These are phyloP conservation scores for Tulasnella sp. DNA, from an alignment of 768 basidiomycete genomes.

Conservation along the genomic window DNA sequence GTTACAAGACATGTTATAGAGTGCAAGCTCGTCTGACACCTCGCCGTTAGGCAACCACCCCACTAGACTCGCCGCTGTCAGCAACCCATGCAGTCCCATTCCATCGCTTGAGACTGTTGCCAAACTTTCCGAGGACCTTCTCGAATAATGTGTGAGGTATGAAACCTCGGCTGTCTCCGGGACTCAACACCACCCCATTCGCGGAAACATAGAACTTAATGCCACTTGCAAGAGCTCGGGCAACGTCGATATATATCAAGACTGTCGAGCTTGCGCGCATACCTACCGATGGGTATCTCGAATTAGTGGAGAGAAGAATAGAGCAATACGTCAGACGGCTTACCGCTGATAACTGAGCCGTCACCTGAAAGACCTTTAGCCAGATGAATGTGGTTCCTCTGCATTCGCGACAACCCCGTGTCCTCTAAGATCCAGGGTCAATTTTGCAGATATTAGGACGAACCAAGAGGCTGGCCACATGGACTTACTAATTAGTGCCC, in stretches of 20 bases:
- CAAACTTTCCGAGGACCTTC: conserved; percentile 32
- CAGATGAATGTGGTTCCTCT: conserved; percentile 84
- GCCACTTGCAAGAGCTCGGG: conserved; percentile 50
- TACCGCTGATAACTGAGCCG: conserved; percentile 61
- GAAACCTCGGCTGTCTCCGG: conserved; percentile 56
- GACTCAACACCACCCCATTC: conserved; percentile 83
- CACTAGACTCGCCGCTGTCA: neutral
- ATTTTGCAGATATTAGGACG: too few relatives aligned
- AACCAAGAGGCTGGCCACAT: too few relatives aligned
- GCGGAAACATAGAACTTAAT: conserved; percentile 66
- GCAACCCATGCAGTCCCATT: conserved; percentile 10
- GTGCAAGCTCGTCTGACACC: too few relatives aligned
- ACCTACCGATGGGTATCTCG: conserved; percentile 35
- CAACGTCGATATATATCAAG: conserved; percentile 70
- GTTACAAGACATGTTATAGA: too few relatives aligned
- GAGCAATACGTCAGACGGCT: conserved; percentile 19
- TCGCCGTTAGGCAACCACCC: neutral
- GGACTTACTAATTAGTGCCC: conserved; percentile 54
- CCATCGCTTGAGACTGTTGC: conserved; percentile 7
- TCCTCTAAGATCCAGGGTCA: conserved; percentile 34
- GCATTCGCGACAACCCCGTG: conserved; percentile 73
- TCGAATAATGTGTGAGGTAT: conserved; percentile 54
- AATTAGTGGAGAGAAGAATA: neutral
- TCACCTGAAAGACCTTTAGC: conserved; percentile 63
- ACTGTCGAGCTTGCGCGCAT: conserved; percentile 72